Evolutionary conservation across 257 asterid species (phyloP).

Genomic region (Solanum etuberosum): DNA sequence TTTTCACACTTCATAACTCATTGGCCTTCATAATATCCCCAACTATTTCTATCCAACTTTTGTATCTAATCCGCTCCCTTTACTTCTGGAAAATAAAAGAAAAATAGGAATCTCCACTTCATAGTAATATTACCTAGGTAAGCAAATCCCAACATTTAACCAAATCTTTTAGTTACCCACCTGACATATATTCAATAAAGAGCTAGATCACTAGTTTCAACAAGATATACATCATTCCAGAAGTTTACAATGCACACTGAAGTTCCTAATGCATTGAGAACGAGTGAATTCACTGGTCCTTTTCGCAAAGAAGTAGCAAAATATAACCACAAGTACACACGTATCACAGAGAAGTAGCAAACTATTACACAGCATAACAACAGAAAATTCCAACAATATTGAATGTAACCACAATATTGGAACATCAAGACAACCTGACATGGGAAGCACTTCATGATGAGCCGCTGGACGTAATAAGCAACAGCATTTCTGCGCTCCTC

Average conservation of each 20-base stretch:
- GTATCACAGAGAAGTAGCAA: background rate
- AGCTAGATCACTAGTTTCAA: background rate
- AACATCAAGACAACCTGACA: constrained; percentile 57
- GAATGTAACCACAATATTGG: background rate
- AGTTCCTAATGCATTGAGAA: background rate
- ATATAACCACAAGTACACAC: background rate
- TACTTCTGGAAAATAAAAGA: background rate
- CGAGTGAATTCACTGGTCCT: background rate
- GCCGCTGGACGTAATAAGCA: constrained; percentile 79
- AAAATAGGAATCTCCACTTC: background rate
- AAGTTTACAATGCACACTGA: background rate
- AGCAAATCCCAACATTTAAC: background rate
- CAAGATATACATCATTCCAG: background rate
- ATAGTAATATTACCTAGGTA: background rate
- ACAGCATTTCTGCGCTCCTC: constrained; percentile 90
- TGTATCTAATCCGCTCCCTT: background rate
- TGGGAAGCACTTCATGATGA: constrained; percentile 74
- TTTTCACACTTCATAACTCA: background rate
- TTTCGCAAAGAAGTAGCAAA: background rate
- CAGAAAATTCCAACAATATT: background rate
- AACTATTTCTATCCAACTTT: background rate
- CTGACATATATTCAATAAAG: background rate
- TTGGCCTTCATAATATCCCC: background rate
- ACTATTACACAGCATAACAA: background rate
- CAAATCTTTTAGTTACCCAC: background rate